phyloP scores from a whole-genome alignment of 2,329 filamentous ascomycete species.

The Plenodomus biglobosus region DNA sequence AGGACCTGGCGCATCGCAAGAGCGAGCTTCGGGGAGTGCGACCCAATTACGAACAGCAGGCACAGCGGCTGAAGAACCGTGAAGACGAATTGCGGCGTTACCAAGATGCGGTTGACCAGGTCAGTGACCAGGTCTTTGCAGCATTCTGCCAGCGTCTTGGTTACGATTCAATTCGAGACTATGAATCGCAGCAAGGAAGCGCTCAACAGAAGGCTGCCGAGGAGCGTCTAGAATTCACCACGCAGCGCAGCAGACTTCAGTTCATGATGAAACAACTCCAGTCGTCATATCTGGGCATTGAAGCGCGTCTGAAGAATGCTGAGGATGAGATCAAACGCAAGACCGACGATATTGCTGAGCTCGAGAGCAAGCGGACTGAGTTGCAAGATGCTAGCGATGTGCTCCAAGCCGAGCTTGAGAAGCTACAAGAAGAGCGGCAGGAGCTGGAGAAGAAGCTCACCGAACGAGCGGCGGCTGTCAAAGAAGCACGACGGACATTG shows the following conservation, averaged over 20 bases:
- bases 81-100: conserved; percentile 58
- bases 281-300: conserved; percentile 69
- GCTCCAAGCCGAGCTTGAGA: conserved; percentile 74
- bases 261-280: conserved; percentile 66
- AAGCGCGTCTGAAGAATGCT: conserved; percentile 68
- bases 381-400: conserved; percentile 73
- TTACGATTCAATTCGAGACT: conserved; percentile 86
- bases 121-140: conserved; percentile 86
- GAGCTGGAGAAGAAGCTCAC: conserved; percentile 67
- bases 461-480: conserved; percentile 72
- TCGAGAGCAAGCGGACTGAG: conserved; percentile 70
- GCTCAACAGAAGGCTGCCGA: conserved; percentile 87
- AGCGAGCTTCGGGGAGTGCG: conserved; percentile 73
- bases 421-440: conserved; percentile 71
- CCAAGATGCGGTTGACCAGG: conserved; percentile 68
- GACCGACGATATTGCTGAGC: conserved; percentile 62
- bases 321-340: conserved; percentile 68
- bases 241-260: conserved; percentile 67
- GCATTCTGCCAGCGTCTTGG: conserved; percentile 84
- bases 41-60: conserved; percentile 75
- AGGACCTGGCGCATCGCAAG: conserved; percentile 73
- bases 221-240: conserved; percentile 82
- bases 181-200: conserved; percentile 89
- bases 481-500: conserved; percentile 75
- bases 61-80: conserved; percentile 65